phyloP scores from a whole-genome alignment of 768 basidiomycete species.

The Rhodocollybia butyracea region DNA sequence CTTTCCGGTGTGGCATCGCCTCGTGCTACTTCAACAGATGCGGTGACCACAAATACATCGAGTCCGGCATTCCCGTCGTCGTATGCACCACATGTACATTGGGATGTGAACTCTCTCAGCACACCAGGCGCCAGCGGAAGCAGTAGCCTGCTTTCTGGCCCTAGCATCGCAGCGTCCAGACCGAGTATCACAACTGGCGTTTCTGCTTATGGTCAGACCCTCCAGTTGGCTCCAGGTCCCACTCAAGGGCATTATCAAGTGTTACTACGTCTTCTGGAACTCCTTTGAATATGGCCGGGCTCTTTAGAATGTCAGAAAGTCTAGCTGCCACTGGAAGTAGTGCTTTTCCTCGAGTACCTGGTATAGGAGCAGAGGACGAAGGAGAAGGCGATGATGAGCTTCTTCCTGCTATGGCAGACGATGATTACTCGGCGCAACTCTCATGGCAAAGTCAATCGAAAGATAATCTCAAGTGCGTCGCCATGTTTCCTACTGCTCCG shows the following conservation, averaged over 20 bases:
- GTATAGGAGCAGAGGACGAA: slow-evolving; percentile 39
- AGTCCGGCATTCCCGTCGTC: slow-evolving; percentile 14
- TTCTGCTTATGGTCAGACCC: background rate
- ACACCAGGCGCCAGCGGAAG: background rate
- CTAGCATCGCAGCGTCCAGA: slow-evolving; percentile 8
- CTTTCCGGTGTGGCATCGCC: slow-evolving; percentile 20
- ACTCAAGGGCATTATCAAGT: background rate
- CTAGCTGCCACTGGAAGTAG: slow-evolving; percentile 1
- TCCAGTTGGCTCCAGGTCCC: background rate
- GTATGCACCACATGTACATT: slow-evolving; percentile 35
- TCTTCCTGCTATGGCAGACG: slow-evolving; percentile 83
- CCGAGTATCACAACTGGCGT: slow-evolving; percentile 3
- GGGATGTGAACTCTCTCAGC: slow-evolving; percentile 23
- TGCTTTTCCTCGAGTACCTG: slow-evolving; percentile 11
- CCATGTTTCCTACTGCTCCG: background rate
- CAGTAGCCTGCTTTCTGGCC: slow-evolving; percentile 6
- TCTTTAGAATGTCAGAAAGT: slow-evolving; percentile 2
- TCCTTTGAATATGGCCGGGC: background rate
- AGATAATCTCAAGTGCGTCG: slow-evolving; percentile 72
- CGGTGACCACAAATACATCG: slow-evolving; percentile 16
- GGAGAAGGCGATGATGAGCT: slow-evolving; percentile 77
- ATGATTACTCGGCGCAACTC: slow-evolving; percentile 81
- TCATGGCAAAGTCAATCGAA: slow-evolving; percentile 87
- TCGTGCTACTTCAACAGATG: slow-evolving; percentile 25
- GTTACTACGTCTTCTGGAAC: background rate